Evolutionary conservation across 345 rosid genomes (phyloP), one percentile per base, ranked within the genome.

Genomic region (Crucihimalaya himalaica): DNA sequence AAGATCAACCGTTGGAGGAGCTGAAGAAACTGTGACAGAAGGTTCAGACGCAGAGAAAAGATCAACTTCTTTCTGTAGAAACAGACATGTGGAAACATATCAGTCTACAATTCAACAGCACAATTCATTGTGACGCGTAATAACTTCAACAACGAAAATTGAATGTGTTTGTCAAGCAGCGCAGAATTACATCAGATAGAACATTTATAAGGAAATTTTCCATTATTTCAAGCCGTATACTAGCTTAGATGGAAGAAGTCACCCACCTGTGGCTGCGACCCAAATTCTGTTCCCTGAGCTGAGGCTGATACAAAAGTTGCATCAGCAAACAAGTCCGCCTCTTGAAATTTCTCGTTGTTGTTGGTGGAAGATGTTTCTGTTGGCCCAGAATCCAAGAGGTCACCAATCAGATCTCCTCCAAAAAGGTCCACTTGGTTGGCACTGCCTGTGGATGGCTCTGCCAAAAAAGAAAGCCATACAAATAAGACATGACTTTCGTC

Each of bases 281-380:
- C 70, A 62, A 55, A 70, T 47, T 39, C 86, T 42, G 83, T 63
- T 78, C 82, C 80, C 72, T 80, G 81, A 54, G 89, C 69, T 18
- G 89, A 68, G 67, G 99, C 98, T 34, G 97, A 95, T 60, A 95
- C 94, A 82, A 95, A 95, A 75, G 81, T 64, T 77, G 98, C 98
- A 86, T 92, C 98, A 63, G 93, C 99, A 84, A 95, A 95, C 70
- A 95, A 88, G 80, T 95, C 99, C 66, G 68, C 84, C 51, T 88
- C 96, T 13, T 83, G 68, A 59, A 89, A 76, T 67, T 71, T 81
- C 80, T 40, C 71, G 9, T 56, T 70, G 60, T 70, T 76, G 71
- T 56, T 56, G 66, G 51, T 73, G 21, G 85, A 35, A 83, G 89
- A 76, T 55, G 78, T 67, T 69, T 86, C 87, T 21, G 79, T 68